These are phyloP conservation scores for Glomus cerebriforme DNA, from an alignment of 192 early-diverging fungal species.

Conservation along the genomic window DNA sequence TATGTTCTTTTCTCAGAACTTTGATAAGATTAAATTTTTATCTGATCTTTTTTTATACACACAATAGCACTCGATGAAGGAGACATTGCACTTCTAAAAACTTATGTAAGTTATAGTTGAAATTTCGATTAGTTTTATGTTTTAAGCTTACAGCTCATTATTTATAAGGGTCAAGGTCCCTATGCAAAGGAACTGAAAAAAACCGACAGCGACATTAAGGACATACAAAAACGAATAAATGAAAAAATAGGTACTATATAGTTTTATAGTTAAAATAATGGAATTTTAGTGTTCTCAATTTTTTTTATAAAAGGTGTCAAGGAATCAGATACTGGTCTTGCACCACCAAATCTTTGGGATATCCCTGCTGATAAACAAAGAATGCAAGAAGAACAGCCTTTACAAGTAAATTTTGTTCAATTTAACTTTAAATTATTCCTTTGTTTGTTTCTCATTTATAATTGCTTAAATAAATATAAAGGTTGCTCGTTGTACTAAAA, in stretches of 20 bases:
- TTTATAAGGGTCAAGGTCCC: slow-evolving; percentile 88
- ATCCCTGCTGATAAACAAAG: slow-evolving; percentile 98
- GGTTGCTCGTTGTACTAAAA: slow-evolving; percentile 99
- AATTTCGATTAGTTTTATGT: not conserved
- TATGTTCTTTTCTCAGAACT: slow-evolving; percentile 18
- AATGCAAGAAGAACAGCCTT: slow-evolving; percentile 92
- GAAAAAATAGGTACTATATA: slow-evolving; percentile 85
- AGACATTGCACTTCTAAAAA: slow-evolving; percentile 89
- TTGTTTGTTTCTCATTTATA: not conserved
- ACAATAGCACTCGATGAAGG: slow-evolving; percentile 79
- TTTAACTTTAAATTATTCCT: too few relatives aligned
- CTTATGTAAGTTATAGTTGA: slow-evolving; percentile 67
- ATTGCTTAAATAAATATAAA: slow-evolving; percentile 32
- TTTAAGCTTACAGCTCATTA: not conserved
- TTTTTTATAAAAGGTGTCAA: slow-evolving; percentile 76
- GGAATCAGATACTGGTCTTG: slow-evolving; percentile 97
- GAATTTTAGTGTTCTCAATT: not conserved
- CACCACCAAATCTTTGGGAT: slow-evolving; percentile 98
- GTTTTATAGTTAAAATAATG: not conserved
- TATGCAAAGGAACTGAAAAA: slow-evolving; percentile 95
- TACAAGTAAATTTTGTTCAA: slow-evolving; percentile 58
- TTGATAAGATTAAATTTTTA: not conserved
- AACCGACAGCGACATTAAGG: slow-evolving; percentile 94
- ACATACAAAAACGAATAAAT: slow-evolving; percentile 96
- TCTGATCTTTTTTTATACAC: not conserved